These are phyloP conservation scores for Tetrapisispora arboricola DNA, from an alignment of 805 yeast species.

Conservation along the genomic window DNA sequence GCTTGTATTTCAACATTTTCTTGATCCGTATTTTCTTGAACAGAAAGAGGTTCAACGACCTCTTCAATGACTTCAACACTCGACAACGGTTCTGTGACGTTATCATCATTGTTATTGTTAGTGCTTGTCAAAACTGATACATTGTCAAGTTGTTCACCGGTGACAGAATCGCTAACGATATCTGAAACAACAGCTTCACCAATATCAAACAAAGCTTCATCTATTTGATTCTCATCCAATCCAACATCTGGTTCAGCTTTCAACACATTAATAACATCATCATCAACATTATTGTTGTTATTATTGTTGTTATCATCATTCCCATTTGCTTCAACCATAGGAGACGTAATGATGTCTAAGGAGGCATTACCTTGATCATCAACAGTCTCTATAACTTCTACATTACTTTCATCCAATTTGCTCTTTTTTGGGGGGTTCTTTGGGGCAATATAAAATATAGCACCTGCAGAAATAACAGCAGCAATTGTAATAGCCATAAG, in stretches of 20 bases:
- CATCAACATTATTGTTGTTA: too few relatives aligned
- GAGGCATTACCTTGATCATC: slow-evolving; percentile 4
- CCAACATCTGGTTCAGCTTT: neutral
- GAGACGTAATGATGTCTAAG: neutral
- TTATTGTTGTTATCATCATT: too few relatives aligned
- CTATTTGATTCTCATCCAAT: neutral
- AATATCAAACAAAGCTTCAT: neutral
- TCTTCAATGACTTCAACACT: neutral
- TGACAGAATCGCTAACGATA: slow-evolving; percentile 3
- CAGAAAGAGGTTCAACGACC: neutral
- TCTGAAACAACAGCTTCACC: slow-evolving; percentile 4
- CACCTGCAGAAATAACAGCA: slow-evolving; percentile 8
- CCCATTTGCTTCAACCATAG: neutral
- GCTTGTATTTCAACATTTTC: neutral
- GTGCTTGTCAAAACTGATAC: neutral
- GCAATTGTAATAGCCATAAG: slow-evolving; percentile 4
- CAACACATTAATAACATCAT: neutral
- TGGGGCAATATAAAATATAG: slow-evolving; percentile 6
- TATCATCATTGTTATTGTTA: neutral
- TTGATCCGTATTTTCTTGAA: too few relatives aligned
- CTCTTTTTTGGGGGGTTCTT: slow-evolving; percentile 1
- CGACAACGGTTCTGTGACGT: too few relatives aligned
- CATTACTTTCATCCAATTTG: neutral
- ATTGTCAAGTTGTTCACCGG: slow-evolving; percentile 2
- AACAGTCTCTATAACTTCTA: neutral